Conservation (phyloP, 2,329 filamentous ascomycete genomes). For the Stenocarpella maydis region DNA sequence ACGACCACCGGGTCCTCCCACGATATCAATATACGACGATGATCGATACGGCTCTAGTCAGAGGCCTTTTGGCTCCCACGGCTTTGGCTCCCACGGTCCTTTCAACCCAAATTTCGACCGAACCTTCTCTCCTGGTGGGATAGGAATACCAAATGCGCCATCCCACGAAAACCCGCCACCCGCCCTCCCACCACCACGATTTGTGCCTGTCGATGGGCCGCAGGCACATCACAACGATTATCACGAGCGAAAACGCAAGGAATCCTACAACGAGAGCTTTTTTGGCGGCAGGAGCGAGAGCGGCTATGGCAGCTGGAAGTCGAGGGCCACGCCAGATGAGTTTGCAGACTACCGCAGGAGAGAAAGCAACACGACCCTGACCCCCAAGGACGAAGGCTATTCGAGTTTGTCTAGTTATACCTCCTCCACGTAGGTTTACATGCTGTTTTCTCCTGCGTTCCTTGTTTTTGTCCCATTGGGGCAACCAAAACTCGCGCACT, state of each 20-base stretch:
- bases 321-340: conserved; percentile 45
- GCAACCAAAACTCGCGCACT: no score
- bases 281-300: conserved; percentile 48
- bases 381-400: conserved; percentile 53
- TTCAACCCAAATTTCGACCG: conserved; percentile 28
- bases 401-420: conserved; percentile 35
- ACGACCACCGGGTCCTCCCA: conserved; percentile 28
- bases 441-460: neutral
- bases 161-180: conserved; percentile 50
- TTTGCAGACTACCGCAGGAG: conserved; percentile 45
- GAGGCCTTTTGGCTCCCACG: conserved; percentile 27
- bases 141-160: conserved; percentile 53
- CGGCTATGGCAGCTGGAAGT: conserved; percentile 43
- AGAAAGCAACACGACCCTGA: conserved; percentile 40
- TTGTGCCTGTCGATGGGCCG: conserved; percentile 47
- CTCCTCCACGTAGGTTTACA: conserved; percentile 29
- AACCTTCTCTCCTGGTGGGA: conserved; percentile 40
- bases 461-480: no score
- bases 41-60: conserved; percentile 23
- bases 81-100: conserved; percentile 28
- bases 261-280: conserved; percentile 43
- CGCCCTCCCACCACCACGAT: conserved; percentile 55
- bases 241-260: conserved; percentile 36
- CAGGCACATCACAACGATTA: conserved; percentile 40
- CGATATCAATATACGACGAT: conserved; percentile 32